phyloP scores from a whole-genome alignment of 129 eudicot genomes.

The Apium graveolens region DNA sequence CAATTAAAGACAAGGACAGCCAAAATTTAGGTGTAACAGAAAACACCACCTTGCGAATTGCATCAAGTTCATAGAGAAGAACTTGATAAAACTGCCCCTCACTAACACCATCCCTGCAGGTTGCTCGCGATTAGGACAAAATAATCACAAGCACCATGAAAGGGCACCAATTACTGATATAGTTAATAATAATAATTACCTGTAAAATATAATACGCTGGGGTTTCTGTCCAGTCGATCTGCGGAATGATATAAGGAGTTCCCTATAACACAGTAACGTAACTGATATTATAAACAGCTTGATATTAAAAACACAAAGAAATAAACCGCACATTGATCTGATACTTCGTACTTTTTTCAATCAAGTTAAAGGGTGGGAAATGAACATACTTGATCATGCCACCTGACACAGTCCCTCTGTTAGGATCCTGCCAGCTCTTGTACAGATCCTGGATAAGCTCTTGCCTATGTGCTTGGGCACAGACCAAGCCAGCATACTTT shows the following conservation, averaged over 20 bases:
- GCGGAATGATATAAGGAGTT: conserved; percentile 69
- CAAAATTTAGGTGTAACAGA: not conserved
- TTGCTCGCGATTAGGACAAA: not conserved
- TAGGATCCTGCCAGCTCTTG: conserved; percentile 78
- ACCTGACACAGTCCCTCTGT: conserved; percentile 56
- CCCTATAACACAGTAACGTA: conserved; percentile 35
- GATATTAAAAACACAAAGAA: not conserved
- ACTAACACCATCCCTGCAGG: conserved; percentile 83
- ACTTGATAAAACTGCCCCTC: conserved; percentile 89
- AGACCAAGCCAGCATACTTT: conserved; percentile 82
- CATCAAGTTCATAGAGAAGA: conserved; percentile 78
- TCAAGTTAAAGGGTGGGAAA: not conserved
- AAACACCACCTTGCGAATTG: conserved; percentile 59
- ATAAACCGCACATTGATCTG: not conserved
- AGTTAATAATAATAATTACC: conserved; percentile 32
- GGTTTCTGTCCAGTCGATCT: conserved; percentile 80
- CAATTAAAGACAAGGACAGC: not conserved
- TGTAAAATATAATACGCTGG: conserved; percentile 67
- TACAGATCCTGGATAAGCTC: conserved; percentile 82
- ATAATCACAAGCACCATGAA: not conserved
- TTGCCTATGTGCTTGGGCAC: conserved; percentile 86
- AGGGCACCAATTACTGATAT: not conserved
- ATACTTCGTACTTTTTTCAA: not conserved
- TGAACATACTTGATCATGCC: conserved; percentile 77
- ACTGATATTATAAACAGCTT: not conserved